phyloP scores from a whole-genome alignment of 495 filamentous ascomycete genomes.

The Daldinia vernicosa region DNA sequence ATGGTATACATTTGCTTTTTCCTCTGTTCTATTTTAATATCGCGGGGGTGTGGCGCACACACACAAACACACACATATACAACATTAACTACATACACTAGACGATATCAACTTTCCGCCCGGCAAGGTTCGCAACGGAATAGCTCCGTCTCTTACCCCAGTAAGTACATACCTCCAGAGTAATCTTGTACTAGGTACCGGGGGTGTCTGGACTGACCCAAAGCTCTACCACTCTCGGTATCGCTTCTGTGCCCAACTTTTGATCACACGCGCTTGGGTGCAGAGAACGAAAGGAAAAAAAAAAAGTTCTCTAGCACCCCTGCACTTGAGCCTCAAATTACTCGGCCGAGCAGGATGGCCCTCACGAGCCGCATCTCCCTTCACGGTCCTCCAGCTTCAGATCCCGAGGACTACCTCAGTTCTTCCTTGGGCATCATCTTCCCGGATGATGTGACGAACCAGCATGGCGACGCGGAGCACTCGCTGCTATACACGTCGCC shows the following conservation, averaged over 20 bases:
- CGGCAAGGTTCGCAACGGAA: constrained; percentile 21
- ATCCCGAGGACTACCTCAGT: constrained; percentile 72
- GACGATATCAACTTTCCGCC: constrained; percentile 13
- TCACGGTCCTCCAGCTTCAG: constrained; percentile 41
- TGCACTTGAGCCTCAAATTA: constrained; percentile 23
- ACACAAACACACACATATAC: background rate
- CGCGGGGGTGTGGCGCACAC: constrained; percentile 9
- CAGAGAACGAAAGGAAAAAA: background rate
- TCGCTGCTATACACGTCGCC: constrained; percentile 73
- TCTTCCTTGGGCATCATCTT: constrained; percentile 75
- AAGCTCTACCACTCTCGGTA: background rate
- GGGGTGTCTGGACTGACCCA: background rate
- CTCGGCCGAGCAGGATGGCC: constrained; percentile 39
- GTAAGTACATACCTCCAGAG: too few species aligned
- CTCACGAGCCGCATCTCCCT: constrained; percentile 57
- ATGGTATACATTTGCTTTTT: background rate
- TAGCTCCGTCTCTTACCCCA: constrained; percentile 17
- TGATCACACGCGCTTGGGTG: constrained; percentile 8
- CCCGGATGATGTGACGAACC: constrained; percentile 75
- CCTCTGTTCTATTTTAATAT: constrained; percentile 9
- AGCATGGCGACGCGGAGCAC: constrained; percentile 77
- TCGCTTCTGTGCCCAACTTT: constrained; percentile 4
- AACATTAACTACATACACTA: background rate
- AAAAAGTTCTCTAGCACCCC: constrained; percentile 7
- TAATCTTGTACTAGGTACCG: background rate